These are phyloP conservation scores for Epichloe uncinata DNA, from an alignment of 2,329 filamentous ascomycete genomes.

Conservation along the genomic window DNA sequence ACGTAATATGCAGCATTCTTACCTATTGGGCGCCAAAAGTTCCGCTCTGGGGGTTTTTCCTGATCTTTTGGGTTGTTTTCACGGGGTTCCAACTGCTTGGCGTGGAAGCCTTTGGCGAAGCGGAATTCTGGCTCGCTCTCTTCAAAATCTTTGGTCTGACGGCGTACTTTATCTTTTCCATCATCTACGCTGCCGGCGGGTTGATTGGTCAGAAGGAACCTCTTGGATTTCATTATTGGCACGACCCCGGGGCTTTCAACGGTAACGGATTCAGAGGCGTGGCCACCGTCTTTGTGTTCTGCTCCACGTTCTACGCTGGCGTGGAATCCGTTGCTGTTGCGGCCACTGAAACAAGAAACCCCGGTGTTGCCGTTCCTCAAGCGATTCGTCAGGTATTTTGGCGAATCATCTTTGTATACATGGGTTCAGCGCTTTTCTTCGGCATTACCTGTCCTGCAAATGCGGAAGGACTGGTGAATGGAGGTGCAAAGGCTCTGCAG, in stretches of 20 bases:
- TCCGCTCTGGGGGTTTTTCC: constrained; percentile 56
- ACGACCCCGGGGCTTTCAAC: constrained; percentile 53
- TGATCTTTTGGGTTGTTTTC: constrained; percentile 64
- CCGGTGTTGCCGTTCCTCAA: constrained; percentile 39
- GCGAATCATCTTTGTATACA: constrained; percentile 49
- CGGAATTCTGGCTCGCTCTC: constrained; percentile 67
- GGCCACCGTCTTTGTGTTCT: constrained; percentile 54
- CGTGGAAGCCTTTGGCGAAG: constrained; percentile 62
- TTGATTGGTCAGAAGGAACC: constrained; percentile 40
- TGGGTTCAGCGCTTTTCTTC: constrained; percentile 62
- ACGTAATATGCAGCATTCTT: constrained; percentile 52
- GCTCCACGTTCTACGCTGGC: constrained; percentile 58
- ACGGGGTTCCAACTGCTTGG: constrained; percentile 56
- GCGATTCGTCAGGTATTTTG: constrained; percentile 49
- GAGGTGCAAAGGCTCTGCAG: constrained; percentile 48
- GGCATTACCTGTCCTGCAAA: constrained; percentile 62
- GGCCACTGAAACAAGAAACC: constrained; percentile 47
- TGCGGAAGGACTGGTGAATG: constrained; percentile 47
- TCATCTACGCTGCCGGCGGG: constrained; percentile 58
- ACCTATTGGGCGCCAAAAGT: constrained; percentile 50
- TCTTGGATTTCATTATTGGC: constrained; percentile 61
- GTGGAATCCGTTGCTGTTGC: constrained; percentile 51
- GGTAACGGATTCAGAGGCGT: constrained; percentile 53
- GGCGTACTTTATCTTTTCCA: constrained; percentile 61
- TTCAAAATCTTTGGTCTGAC: constrained; percentile 57